These are phyloP conservation scores for Allium fistulosum DNA, from an alignment of 106 monocot species.

Conservation along the genomic window DNA sequence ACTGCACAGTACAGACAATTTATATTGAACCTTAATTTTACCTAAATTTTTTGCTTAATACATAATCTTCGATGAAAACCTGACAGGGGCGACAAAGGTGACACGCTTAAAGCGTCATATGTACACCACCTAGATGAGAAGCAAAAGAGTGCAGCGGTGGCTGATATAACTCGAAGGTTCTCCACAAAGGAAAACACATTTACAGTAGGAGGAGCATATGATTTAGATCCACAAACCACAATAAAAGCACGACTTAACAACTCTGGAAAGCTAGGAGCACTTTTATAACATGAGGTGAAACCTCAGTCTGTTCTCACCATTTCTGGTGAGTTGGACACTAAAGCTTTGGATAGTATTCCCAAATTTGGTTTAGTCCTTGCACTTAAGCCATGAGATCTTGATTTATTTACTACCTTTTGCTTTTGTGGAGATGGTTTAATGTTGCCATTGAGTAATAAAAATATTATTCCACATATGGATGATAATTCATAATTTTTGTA, in stretches of 20 bases:
- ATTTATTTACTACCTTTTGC: not conserved
- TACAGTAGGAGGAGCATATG: slow-evolving; percentile 61
- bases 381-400: slow-evolving; percentile 55
- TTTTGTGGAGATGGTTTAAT: too few relatives aligned
- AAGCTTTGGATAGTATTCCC: slow-evolving; percentile 71
- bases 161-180: slow-evolving; percentile 67
- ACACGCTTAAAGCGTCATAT: slow-evolving; percentile 66
- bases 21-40: too few relatives aligned
- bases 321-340: slow-evolving; percentile 87
- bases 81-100: slow-evolving; percentile 75
- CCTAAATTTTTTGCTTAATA: not conserved
- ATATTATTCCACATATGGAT: too few relatives aligned
- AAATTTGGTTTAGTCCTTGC: slow-evolving; percentile 81
- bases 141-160: slow-evolving; percentile 50
- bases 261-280: slow-evolving; percentile 71
- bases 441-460: too few relatives aligned
- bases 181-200: slow-evolving; percentile 81
- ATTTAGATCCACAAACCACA: slow-evolving; percentile 57
- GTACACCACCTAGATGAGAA: slow-evolving; percentile 63
- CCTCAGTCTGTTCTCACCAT: slow-evolving; percentile 74
- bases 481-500: too few relatives aligned
- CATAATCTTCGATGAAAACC: too few relatives aligned
- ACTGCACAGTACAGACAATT: too few relatives aligned
- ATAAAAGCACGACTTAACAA: slow-evolving; percentile 83
- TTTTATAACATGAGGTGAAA: slow-evolving; percentile 73